Evolutionary conservation across 495 filamentous ascomycete species (phyloP).

Genomic region (Hypoxylon lienhwacheense): DNA sequence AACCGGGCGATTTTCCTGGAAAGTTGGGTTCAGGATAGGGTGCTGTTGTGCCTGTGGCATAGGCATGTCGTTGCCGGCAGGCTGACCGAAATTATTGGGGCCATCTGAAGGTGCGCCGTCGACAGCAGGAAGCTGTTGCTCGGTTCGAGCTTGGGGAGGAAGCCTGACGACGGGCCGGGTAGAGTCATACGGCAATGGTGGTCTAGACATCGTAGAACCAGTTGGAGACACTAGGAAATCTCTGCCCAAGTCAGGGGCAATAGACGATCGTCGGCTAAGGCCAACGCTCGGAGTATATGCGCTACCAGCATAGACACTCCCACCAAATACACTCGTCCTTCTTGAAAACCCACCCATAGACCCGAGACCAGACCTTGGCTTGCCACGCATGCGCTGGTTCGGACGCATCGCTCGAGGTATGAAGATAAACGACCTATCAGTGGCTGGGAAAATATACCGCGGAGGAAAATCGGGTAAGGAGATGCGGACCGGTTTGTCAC

Average conservation of each 20-base stretch:
- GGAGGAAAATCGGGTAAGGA: conserved; percentile 77
- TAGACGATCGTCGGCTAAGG: conserved; percentile 88
- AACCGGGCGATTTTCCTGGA: conserved; percentile 74
- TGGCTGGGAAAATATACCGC: conserved; percentile 86
- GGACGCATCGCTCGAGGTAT: conserved; percentile 92
- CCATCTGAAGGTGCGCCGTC: conserved; percentile 27
- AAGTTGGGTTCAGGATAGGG: conserved; percentile 69
- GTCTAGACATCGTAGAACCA: conserved; percentile 72
- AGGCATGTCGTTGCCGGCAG: conserved; percentile 54
- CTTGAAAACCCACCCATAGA: conserved; percentile 68
- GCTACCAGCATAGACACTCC: conserved; percentile 79
- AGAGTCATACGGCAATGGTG: conserved; percentile 60
- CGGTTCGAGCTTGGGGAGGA: conserved; percentile 62
- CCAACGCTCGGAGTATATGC: conserved; percentile 86
- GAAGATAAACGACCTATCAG: conserved; percentile 94
- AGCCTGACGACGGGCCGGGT: conserved; percentile 82
- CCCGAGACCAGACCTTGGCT: conserved; percentile 66
- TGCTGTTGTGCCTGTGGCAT: conserved; percentile 62
- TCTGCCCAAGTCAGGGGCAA: conserved; percentile 73
- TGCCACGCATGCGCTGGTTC: conserved; percentile 77
- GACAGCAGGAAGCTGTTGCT: conserved; percentile 38
- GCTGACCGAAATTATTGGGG: conserved; percentile 24
- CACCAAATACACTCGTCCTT: conserved; percentile 70
- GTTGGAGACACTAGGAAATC: conserved; percentile 75
- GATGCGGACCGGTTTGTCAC: conserved; percentile 95